Evolutionary conservation across 805 yeast genomes (phyloP).

Genomic region (Ogataea paraovalis): DNA sequence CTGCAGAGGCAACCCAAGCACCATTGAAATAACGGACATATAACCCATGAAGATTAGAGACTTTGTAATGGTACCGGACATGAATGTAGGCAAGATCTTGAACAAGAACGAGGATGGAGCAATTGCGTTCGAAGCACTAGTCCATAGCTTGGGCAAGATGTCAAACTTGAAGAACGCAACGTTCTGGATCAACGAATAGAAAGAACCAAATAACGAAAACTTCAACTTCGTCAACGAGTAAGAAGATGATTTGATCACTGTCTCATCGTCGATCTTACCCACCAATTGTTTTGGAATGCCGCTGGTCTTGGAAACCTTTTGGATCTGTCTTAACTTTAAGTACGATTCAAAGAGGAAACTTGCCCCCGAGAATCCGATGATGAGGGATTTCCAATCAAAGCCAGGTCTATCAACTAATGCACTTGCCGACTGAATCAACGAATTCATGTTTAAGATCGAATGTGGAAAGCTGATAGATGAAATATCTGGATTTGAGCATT

Average conservation of each 20-base stretch:
- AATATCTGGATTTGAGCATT: too few relatives aligned
- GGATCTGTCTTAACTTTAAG: conserved; percentile 73
- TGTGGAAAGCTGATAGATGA: too few relatives aligned
- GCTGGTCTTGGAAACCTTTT: conserved; percentile 46
- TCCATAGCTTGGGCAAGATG: conserved; percentile 62
- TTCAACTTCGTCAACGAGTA: conserved; percentile 77
- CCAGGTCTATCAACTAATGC: conserved; percentile 58
- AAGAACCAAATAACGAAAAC: conserved; percentile 56
- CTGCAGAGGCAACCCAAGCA: conserved; percentile 62
- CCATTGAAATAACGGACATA: conserved; percentile 44
- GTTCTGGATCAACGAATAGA: conserved; percentile 52
- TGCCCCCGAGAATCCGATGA: conserved; percentile 69
- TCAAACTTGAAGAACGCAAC: conserved; percentile 56
- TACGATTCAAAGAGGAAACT: conserved; percentile 74
- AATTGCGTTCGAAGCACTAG: conserved; percentile 37
- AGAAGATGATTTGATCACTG: conserved; percentile 70
- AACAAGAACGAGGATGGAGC: conserved; percentile 23
- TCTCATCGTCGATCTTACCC: conserved; percentile 64
- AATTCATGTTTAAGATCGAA: conserved; percentile 15
- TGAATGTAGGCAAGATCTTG: conserved; percentile 20
- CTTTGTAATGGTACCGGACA: conserved; percentile 63
- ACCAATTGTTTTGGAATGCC: conserved; percentile 67
- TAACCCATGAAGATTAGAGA: conserved; percentile 61
- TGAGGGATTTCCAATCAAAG: conserved; percentile 75
- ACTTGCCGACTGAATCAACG: conserved; percentile 38